These are phyloP conservation scores for Mediolabrus comicus DNA, from an alignment of 108 stramenopile genomes.

Conservation along the genomic window DNA sequence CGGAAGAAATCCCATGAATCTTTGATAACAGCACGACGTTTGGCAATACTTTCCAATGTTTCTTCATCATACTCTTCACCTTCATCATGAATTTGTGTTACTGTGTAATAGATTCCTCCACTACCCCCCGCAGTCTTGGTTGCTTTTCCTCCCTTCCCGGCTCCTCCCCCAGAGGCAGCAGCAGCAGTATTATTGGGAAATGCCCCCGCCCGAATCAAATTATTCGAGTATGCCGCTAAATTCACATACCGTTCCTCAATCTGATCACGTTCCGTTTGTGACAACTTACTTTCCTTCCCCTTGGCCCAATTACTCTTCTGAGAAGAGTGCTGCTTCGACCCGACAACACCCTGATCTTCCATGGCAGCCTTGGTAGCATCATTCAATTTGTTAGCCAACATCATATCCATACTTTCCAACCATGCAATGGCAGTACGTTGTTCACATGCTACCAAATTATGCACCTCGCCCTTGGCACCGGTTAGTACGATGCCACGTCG, in stretches of 20 bases:
- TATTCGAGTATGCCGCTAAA: slow-evolving; percentile 79
- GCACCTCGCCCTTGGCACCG: slow-evolving; percentile 46
- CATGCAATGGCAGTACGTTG: slow-evolving; percentile 83
- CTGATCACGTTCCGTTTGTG: slow-evolving; percentile 55
- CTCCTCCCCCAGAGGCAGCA: neutral
- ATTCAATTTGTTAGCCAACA: slow-evolving; percentile 50
- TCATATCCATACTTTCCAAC: slow-evolving; percentile 81
- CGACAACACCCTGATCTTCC: neutral
- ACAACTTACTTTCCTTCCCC: slow-evolving; percentile 40
- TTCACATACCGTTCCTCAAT: slow-evolving; percentile 82
- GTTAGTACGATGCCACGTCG: slow-evolving; percentile 60
- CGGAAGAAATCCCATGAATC: slow-evolving; percentile 90
- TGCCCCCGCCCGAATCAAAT: slow-evolving; percentile 73
- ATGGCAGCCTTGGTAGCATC: slow-evolving; percentile 4
- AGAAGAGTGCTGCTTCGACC: neutral
- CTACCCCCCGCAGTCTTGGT: slow-evolving; percentile 31
- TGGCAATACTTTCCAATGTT: slow-evolving; percentile 80
- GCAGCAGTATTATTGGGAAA: slow-evolving; percentile 22
- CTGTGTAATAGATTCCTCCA: slow-evolving; percentile 75
- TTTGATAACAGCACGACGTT: slow-evolving; percentile 85
- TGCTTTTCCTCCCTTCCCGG: slow-evolving; percentile 26
- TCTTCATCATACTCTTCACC: slow-evolving; percentile 75
- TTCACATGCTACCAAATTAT: slow-evolving; percentile 76
- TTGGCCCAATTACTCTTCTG: slow-evolving; percentile 21
- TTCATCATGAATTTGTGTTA: slow-evolving; percentile 54